These are phyloP conservation scores for Lumnitzera littorea DNA, from an alignment of 345 rosid species.

Conservation along the genomic window DNA sequence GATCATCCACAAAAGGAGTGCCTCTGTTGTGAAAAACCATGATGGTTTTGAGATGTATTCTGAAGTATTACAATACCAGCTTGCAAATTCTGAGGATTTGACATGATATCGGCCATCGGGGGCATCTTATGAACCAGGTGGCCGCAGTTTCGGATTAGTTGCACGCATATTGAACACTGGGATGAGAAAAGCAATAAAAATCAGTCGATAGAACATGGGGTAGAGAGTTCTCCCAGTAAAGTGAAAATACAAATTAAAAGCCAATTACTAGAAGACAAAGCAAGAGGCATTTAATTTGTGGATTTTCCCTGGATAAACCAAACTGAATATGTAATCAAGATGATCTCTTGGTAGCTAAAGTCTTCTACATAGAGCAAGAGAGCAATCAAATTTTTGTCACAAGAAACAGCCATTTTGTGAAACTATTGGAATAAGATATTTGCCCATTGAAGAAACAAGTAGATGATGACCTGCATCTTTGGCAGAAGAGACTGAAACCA, in stretches of 20 bases:
- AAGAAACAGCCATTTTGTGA: neutral
- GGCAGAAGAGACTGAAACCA: constrained; percentile 63
- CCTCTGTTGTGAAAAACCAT: constrained; percentile 55
- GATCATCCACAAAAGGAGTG: constrained; percentile 5
- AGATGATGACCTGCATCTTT: constrained; percentile 62
- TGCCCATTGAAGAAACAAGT: neutral
- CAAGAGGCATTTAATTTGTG: constrained; percentile 27
- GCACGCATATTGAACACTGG: constrained; percentile 81
- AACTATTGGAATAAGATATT: neutral
- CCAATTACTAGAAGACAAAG: neutral
- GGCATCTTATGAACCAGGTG: constrained; percentile 45
- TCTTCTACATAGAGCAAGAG: too few relatives aligned
- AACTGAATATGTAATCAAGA: constrained; percentile 33
- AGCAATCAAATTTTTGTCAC: too few relatives aligned
- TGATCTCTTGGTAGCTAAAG: too few relatives aligned
- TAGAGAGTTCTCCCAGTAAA: neutral
- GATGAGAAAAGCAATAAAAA: constrained; percentile 12
- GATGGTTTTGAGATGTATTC: constrained; percentile 51
- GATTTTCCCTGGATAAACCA: constrained; percentile 65
- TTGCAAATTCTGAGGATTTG: constrained; percentile 63
- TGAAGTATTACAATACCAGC: constrained; percentile 61
- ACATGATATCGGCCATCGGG: constrained; percentile 42
- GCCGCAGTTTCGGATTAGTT: constrained; percentile 48
- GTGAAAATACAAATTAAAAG: neutral
- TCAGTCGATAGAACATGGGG: neutral